Evolutionary conservation across 1,139 yeast genomes (phyloP), one percentile per base, ranked within the genome.

Genomic region (Saccharomycopsis hybrid): DNA sequence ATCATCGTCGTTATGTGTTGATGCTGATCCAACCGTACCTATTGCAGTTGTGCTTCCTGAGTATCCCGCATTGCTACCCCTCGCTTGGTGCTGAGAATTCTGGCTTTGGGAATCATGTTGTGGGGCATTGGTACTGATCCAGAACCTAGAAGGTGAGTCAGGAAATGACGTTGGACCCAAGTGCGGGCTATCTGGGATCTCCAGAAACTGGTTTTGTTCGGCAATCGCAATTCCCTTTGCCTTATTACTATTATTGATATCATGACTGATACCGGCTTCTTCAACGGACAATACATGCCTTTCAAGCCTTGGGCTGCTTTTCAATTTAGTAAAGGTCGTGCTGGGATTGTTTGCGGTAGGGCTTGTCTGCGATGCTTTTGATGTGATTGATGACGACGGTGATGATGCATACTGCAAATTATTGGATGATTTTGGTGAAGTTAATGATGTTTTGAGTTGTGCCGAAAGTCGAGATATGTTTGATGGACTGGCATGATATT

Each of bases 111-210:
- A n/a, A n/a, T n/a, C n/a, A 35, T 9, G 46, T 29, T 4, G 46
- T n/a, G n/a, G n/a, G n/a, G n/a, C n/a, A n/a, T n/a, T n/a, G n/a
- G n/a, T n/a, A n/a, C n/a, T n/a, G 24, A 48, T 11, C 28, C 25
- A 30, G 37, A 45, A 40, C 3, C 43, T 49, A 11, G 47, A 30
- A 24, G 52, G 52, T n/a, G 52, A 49, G 42, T 31, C 43, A 4
- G 47, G 9, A 7, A 49, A 38, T 4, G 46, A 42, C 2, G 48
- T 46, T 9, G 52, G 50, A 4, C 43, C 53, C 8, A 51, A 40
- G 30, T 41, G 40, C 5, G 54, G 54, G 28, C 48, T 42, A 25
- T 50, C 54, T 4, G 54, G 54, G 24, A 41, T 39, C 7, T 30
- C 46, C 4, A n/a, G 25, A 11, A 35, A 30, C 9, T 18, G 4